Percentiles rank a stretch among this genome's conserved stretches.
These are phyloP conservation scores for Ustanciosporium gigantosporum DNA, from an alignment of 1,284 basidiomycete species.

Conservation along the genomic window DNA sequence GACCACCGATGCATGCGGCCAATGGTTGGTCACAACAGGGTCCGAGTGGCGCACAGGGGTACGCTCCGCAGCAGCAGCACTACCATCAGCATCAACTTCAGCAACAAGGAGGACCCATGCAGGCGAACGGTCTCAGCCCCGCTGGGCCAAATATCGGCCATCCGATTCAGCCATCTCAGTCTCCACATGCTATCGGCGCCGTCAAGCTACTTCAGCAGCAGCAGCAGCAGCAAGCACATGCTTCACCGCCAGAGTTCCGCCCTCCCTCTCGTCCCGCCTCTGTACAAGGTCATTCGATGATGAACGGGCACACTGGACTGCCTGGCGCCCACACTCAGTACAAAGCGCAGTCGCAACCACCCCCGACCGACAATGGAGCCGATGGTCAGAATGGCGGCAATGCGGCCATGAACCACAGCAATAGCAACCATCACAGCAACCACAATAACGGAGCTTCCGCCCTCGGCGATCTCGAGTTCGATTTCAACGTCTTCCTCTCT, in stretches of 20 bases:
- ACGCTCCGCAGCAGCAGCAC: background rate
- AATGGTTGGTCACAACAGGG: background rate
- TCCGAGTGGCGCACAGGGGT: background rate
- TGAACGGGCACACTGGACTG: background rate
- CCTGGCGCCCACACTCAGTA: background rate
- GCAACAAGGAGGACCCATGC: too few relatives aligned
- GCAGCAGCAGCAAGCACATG: background rate
- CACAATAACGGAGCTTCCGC: too few relatives aligned
- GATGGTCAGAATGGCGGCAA: background rate
- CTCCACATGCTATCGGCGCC: too few relatives aligned
- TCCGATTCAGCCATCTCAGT: too few relatives aligned
- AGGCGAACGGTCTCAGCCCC: too few relatives aligned
- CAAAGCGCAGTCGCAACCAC: background rate
- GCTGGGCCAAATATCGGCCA: too few relatives aligned
- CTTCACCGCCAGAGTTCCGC: background rate
- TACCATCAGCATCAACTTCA: too few relatives aligned
- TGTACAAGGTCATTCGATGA: background rate
- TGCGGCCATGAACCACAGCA: background rate
- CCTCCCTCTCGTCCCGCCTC: background rate
- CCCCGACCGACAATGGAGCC: background rate
- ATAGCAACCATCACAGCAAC: background rate
- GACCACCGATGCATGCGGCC: background rate
- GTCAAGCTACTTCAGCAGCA: background rate
- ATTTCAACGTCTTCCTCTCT: background rate
- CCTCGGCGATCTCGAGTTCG: background rate